phyloP scores from a whole-genome alignment of 2,329 filamentous ascomycete species.

The Thelonectria rubi region DNA sequence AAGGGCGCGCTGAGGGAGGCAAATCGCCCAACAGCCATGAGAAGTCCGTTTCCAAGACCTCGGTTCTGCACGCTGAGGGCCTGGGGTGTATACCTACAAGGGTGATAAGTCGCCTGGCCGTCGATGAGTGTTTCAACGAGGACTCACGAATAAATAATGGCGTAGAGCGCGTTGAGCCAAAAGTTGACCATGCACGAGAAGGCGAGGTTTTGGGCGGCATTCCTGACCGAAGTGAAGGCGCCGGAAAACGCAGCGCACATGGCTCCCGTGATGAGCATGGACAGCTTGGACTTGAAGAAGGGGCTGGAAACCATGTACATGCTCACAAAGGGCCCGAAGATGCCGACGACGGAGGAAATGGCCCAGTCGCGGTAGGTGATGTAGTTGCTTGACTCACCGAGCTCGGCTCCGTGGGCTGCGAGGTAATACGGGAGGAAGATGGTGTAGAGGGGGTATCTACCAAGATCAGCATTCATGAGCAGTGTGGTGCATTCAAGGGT shows the following conservation, averaged over 20 bases:
- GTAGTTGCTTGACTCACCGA: conserved; percentile 34
- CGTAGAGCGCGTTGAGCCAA: conserved; percentile 33
- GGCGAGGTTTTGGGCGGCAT: conserved; percentile 31
- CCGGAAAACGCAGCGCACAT: conserved; percentile 34
- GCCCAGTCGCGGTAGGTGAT: conserved; percentile 46
- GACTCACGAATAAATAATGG: conserved; percentile 32
- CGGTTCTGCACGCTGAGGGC: conserved; percentile 31
- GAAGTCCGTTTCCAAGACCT: conserved; percentile 30
- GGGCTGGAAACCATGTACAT: conserved; percentile 48
- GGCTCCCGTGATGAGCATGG: conserved; percentile 27
- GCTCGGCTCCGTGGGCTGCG: conserved; percentile 47
- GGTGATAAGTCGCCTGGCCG: not conserved
- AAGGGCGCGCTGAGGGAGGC: conserved; percentile 35
- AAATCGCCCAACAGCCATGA: conserved; percentile 32
- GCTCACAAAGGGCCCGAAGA: conserved; percentile 51
- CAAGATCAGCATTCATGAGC: not conserved
- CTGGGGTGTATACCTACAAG: conserved; percentile 31
- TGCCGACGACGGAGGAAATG: conserved; percentile 48
- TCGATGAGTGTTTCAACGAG: not conserved
- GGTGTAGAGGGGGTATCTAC: conserved; percentile 53
- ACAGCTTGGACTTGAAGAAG: conserved; percentile 22
- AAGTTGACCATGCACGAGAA: conserved; percentile 39
- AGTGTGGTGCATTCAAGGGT: no score
- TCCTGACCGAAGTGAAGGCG: conserved; percentile 35
- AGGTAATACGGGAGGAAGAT: conserved; percentile 56